Conservation (phyloP, 495 filamentous ascomycete species). For the Penicillium cataractarum region DNA sequence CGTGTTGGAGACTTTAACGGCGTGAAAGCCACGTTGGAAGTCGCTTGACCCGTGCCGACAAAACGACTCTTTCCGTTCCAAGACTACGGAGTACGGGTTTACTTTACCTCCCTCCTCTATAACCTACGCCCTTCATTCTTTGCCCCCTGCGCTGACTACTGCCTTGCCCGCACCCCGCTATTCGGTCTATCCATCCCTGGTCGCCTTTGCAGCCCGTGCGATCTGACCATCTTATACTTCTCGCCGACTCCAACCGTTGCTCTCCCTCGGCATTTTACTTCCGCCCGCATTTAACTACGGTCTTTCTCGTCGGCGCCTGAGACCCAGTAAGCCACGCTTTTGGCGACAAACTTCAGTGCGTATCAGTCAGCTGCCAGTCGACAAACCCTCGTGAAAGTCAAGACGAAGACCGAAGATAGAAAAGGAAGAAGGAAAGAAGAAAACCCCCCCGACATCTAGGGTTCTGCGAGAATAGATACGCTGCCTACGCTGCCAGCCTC, state of each 20-base stretch:
- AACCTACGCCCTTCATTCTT: not conserved
- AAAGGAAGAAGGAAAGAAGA: not conserved
- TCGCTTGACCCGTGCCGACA: not conserved
- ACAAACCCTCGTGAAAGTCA: slow-evolving; percentile 5
- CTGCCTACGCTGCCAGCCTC: slow-evolving; percentile 2
- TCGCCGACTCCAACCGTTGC: slow-evolving; percentile 18
- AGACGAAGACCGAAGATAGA: not conserved
- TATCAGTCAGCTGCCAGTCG: slow-evolving; percentile 18
- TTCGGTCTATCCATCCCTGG: slow-evolving; percentile 5
- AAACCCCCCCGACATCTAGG: not conserved
- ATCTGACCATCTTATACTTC: slow-evolving; percentile 12
- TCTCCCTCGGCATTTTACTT: slow-evolving; percentile 18
- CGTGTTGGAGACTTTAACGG: not conserved
- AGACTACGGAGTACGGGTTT: not conserved
- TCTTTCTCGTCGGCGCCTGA: slow-evolving; percentile 6
- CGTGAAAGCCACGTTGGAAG: slow-evolving; percentile 1
- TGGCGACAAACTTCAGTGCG: slow-evolving; percentile 18
- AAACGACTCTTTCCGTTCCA: not conserved
- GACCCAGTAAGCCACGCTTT: slow-evolving; percentile 21
- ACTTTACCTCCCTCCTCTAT: not conserved
- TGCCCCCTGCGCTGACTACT: not conserved
- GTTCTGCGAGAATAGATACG: slow-evolving; percentile 6
- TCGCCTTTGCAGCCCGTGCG: not conserved
- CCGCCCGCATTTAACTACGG: slow-evolving; percentile 17
- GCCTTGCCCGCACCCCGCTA: not conserved